These are phyloP conservation scores for Parastagonospora nodorum DNA, from an alignment of 2,329 filamentous ascomycete species.

Conservation along the genomic window DNA sequence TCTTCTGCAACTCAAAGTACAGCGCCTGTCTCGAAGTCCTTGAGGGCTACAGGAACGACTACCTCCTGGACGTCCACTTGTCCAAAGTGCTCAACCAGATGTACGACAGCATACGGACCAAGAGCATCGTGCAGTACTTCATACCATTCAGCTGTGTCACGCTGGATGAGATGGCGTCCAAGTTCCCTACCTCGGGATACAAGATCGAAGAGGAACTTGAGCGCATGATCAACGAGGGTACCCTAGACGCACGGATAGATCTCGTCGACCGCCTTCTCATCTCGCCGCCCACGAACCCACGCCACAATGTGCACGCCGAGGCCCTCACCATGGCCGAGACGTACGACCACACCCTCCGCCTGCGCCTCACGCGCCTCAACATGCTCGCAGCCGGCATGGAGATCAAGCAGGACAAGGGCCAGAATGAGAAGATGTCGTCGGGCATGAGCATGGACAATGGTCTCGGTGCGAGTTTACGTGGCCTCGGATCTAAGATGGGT, in stretches of 20 bases:
- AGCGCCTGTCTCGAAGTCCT: constrained; percentile 81
- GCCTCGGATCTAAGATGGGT: constrained; percentile 37
- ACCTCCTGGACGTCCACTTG: constrained; percentile 87
- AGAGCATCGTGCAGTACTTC: constrained; percentile 93
- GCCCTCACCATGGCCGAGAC: constrained; percentile 70
- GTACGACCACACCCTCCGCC: constrained; percentile 75
- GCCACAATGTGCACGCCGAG: constrained; percentile 71
- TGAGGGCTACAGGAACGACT: constrained; percentile 81
- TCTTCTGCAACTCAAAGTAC: constrained; percentile 91
- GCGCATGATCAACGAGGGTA: constrained; percentile 73
- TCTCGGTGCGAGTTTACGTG: constrained; percentile 32
- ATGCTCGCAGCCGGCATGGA: constrained; percentile 77
- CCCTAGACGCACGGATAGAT: constrained; percentile 80
- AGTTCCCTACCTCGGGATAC: constrained; percentile 67
- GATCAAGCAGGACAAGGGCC: constrained; percentile 49
- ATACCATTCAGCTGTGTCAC: constrained; percentile 88
- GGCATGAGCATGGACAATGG: constrained; percentile 21
- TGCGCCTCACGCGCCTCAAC: constrained; percentile 78
- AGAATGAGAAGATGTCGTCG: constrained; percentile 12
- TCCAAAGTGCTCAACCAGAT: constrained; percentile 72
- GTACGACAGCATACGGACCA: constrained; percentile 77
- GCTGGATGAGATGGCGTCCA: constrained; percentile 74
- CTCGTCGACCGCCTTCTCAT: constrained; percentile 79
- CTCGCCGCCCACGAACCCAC: constrained; percentile 68
- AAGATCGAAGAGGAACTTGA: constrained; percentile 75